Percentiles rank a stretch among this genome's conserved stretches.
Conservation (phyloP, 768 basidiomycete genomes). For the Naganishia antarctica region DNA sequence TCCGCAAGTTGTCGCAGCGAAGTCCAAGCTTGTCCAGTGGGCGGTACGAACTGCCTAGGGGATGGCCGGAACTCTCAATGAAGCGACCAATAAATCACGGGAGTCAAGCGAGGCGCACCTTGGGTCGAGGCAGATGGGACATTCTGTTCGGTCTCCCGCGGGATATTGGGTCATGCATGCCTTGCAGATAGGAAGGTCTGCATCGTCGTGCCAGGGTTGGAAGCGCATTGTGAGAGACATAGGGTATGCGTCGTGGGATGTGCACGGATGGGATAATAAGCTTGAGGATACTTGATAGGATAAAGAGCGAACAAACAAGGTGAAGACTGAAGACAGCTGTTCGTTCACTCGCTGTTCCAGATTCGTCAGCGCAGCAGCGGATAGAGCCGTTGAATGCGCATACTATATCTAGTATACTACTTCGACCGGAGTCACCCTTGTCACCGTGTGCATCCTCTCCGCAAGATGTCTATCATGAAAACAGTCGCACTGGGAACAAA, state of each 20-base stretch:
- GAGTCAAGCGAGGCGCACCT: background rate
- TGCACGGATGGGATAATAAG: background rate
- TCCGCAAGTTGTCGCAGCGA: conserved; percentile 33
- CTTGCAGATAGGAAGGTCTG: conserved; percentile 40
- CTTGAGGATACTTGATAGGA: no score
- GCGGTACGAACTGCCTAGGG: conserved; percentile 39
- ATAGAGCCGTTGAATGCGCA: no score
- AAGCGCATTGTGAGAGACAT: conserved; percentile 6
- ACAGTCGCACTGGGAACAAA: conserved; percentile 31
- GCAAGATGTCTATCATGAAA: conserved; percentile 17
- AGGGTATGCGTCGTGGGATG: no score
- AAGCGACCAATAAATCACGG: no score
- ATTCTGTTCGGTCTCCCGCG: conserved; percentile 15
- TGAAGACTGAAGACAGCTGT: no score
- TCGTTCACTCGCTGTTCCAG: background rate
- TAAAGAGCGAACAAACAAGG: no score
- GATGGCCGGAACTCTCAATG: no score
- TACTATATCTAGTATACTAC: background rate
- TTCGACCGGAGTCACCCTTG: background rate
- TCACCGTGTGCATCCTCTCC: background rate
- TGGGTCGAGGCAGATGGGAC: conserved; percentile 29
- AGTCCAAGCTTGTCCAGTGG: conserved; percentile 43
- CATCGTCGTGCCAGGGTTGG: conserved; percentile 29
- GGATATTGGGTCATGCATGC: conserved; percentile 47
- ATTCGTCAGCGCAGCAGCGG: background rate